Base-by-base conservation (phyloP, 2,329 filamentous ascomycete genomes). In the Stagonosporopsis vannaccii region DNA sequence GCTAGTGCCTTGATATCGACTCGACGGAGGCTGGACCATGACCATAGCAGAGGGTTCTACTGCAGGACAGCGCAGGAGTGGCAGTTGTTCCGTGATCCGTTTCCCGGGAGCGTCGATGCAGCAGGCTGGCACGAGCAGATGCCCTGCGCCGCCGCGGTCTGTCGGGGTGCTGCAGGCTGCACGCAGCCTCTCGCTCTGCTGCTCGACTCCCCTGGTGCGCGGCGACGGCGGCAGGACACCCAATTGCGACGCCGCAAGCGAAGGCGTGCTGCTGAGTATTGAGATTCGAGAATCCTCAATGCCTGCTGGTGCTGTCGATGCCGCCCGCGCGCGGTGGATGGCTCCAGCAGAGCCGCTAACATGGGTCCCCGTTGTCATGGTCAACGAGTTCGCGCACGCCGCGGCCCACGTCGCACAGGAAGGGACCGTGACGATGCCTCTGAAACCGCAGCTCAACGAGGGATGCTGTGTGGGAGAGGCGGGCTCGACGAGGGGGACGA, bases 301-400 rank as follows among this genome's bases (percentile, higher is more conserved):
- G n/a, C n/a, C n/a, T n/a, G n/a, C n/a, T n/a, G n/a, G n/a, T n/a
- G n/a, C 26, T 28, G 26, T 6, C 26, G 26, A 28, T 28, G n/a
- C n/a, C n/a, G n/a, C n/a, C n/a, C n/a, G n/a, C n/a, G n/a, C 37
- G 43, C 57, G 22, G 48, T 55, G 52, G 54, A 55, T 58, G 48
- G 55, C 35, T 51, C 53, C 45, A 54, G 48, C 46, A 49, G 53
- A 59, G 58, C 47, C 61, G 58, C 65, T 62, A 61, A 45, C 51
- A 53, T 41, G 56, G 59, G 51, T 49, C 42, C 32, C 33, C 32
- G 51, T 55, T 49, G 51, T 45, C 51, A 50, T 36, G 59, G 56
- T 59, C 56, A 48, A 60, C 54, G 52, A 53, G 45, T 47, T 59
- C 46, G 54, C 37, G 57, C 59, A 58, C 48, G 59, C 53, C 51